phyloP scores from a whole-genome alignment of 2,329 filamentous ascomycete genomes.

The Paecilomyces formosus region DNA sequence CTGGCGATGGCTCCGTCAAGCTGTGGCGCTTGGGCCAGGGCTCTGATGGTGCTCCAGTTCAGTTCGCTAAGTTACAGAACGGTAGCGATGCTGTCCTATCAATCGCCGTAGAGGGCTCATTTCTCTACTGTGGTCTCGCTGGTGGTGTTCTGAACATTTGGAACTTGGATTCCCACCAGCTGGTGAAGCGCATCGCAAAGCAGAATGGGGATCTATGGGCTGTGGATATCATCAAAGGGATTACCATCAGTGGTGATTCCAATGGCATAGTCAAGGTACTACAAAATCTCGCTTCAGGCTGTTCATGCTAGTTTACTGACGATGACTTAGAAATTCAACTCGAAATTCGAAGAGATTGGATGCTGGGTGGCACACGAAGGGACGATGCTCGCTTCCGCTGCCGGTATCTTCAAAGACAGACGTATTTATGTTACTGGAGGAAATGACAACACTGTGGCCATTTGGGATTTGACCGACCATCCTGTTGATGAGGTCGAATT shows the following conservation, averaged over 20 bases:
- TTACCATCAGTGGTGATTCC: conserved; percentile 82
- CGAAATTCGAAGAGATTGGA: conserved; percentile 72
- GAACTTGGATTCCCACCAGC: conserved; percentile 91
- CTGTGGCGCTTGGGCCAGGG: conserved; percentile 71
- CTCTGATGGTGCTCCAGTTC: conserved; percentile 55
- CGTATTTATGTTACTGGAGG: conserved; percentile 91
- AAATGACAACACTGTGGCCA: conserved; percentile 80
- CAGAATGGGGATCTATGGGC: conserved; percentile 79
- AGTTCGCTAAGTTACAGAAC: conserved; percentile 61
- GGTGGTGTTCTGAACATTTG: conserved; percentile 88
- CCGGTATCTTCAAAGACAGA: conserved; percentile 60
- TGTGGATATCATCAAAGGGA: conserved; percentile 75
- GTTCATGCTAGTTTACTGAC: conserved; percentile 3
- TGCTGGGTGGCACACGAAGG: conserved; percentile 80
- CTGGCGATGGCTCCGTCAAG: conserved; percentile 89
- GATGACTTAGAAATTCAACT: conserved; percentile 56
- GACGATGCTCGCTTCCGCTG: conserved; percentile 77
- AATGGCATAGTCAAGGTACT: conserved; percentile 76
- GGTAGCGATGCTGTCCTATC: conserved; percentile 63
- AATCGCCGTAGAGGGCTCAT: conserved; percentile 78
- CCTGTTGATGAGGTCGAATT: conserved; percentile 37
- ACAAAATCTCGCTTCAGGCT: conserved; percentile 4
- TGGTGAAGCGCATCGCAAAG: conserved; percentile 76
- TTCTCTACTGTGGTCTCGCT: conserved; percentile 84
- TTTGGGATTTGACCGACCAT: conserved; percentile 71